Evolutionary conservation across 192 early-diverging fungal genomes (phyloP).

Genomic region (Coemansia erecta): DNA sequence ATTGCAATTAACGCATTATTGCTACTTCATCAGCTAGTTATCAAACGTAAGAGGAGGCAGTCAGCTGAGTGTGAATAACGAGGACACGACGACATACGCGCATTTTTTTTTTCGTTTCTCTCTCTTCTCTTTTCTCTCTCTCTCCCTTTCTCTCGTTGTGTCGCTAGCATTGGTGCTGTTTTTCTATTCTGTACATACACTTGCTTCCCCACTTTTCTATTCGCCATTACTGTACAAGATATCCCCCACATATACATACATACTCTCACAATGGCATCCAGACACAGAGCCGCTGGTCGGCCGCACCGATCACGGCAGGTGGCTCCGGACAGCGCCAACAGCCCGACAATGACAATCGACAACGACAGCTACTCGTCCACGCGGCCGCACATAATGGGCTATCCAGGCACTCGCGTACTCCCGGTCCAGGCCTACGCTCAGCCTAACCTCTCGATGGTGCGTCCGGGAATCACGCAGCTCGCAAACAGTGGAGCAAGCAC

Average conservation of each 20-base stretch:
- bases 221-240: no score
- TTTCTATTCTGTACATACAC: background rate
- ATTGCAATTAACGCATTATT: no score
- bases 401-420: slow-evolving; percentile 22
- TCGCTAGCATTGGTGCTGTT: no score
- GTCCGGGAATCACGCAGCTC: slow-evolving; percentile 2
- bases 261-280: slow-evolving; percentile 12
- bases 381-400: slow-evolving; percentile 30
- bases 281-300: no score
- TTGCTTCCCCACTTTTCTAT: background rate
- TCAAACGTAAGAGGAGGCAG: background rate
- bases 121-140: background rate
- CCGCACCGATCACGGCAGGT: background rate
- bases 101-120: background rate
- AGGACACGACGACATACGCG: background rate
- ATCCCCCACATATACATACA: background rate
- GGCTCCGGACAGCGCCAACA: slow-evolving; percentile 8
- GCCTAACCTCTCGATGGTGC: background rate
- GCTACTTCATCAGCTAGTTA: background rate
- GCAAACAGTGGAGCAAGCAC: no score
- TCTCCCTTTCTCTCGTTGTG: no score
- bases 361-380: slow-evolving; percentile 37
- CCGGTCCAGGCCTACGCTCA: slow-evolving; percentile 2
- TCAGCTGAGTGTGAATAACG: background rate
- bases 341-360: slow-evolving; percentile 28